Evolutionary conservation across 257 asterid species (phyloP).

Genomic region (Cinchona pubescens): DNA sequence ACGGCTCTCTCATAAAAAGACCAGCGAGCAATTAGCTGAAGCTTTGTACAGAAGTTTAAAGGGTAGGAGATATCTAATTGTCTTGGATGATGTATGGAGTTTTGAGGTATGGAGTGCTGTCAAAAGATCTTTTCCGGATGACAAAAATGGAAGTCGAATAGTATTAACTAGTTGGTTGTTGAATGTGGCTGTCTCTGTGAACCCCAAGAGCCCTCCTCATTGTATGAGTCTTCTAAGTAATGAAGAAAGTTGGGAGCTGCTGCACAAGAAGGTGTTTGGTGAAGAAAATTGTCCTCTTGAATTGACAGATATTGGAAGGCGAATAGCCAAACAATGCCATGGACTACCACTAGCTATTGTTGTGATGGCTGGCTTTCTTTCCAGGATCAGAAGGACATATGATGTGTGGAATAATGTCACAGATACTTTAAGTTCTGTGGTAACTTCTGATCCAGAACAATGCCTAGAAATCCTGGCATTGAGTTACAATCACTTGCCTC

Average conservation of each 20-base stretch:
- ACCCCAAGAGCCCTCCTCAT: not conserved
- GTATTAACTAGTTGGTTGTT: not conserved
- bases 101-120: not conserved
- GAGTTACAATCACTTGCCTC: constrained; percentile 32
- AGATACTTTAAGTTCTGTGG: not conserved
- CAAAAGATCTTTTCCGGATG: not conserved
- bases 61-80: not conserved
- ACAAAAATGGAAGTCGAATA: not conserved
- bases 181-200: not conserved
- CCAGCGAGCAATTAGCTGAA: not conserved
- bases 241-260: not conserved
- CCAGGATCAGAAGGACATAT: too few species aligned
- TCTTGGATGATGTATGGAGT: not conserved
- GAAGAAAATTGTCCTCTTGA: not conserved
- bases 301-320: not conserved
- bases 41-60: not conserved
- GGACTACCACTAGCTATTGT: constrained; percentile 5
- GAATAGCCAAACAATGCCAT: not conserved
- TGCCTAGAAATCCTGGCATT: constrained; percentile 15
- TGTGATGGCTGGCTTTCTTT: not conserved
- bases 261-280: not conserved
- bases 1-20: not conserved
- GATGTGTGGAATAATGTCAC: not conserved
- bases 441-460: not conserved
- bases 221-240: not conserved